Evolutionary conservation across 495 filamentous ascomycete species (phyloP).

Genomic region (Thermochaetoides thermophila): DNA sequence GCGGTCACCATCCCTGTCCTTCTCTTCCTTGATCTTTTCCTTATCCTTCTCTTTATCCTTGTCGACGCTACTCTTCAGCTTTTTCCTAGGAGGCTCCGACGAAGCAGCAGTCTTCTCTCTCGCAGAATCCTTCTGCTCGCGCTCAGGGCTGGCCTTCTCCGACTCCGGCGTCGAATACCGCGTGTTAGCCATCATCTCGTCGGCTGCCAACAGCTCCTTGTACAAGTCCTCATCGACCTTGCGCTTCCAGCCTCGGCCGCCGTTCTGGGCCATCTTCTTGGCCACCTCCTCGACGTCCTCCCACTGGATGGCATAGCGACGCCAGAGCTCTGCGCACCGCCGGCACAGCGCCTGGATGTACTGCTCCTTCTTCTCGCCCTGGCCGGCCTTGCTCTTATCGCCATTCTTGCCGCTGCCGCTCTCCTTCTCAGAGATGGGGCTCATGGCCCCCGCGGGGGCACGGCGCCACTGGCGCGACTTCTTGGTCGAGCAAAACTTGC

Average conservation of each 20-base stretch:
- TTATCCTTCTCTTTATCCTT: slow-evolving; percentile 9
- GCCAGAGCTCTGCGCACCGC: slow-evolving; percentile 82
- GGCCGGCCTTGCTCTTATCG: slow-evolving; percentile 48
- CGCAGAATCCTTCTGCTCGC: slow-evolving; percentile 4
- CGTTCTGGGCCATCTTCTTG: slow-evolving; percentile 71
- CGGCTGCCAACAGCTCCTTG: slow-evolving; percentile 49
- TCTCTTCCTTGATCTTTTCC: slow-evolving; percentile 39
- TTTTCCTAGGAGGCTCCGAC: slow-evolving; percentile 39
- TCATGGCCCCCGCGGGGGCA: slow-evolving; percentile 66
- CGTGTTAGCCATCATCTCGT: slow-evolving; percentile 33
- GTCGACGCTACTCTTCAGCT: slow-evolving; percentile 31
- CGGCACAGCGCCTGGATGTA: slow-evolving; percentile 75
- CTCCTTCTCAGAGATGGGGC: slow-evolving; percentile 51
- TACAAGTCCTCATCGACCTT: slow-evolving; percentile 84
- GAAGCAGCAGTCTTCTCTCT: not conserved
- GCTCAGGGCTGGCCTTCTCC: slow-evolving; percentile 27
- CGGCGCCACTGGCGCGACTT: slow-evolving; percentile 81
- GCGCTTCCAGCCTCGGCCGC: slow-evolving; percentile 75
- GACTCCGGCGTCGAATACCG: slow-evolving; percentile 26
- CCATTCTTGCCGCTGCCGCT: slow-evolving; percentile 49
- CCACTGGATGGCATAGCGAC: slow-evolving; percentile 89
- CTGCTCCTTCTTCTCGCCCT: slow-evolving; percentile 59
- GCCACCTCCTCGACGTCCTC: slow-evolving; percentile 88
- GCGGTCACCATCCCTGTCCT: slow-evolving; percentile 35
- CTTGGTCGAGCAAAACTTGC: slow-evolving; percentile 80